A percentile compares a stretch with the other conserved stretches of the same genome.
These are phyloP conservation scores for Globisporangium emineosum DNA, from an alignment of 352 stramenopile genomes.

Conservation along the genomic window DNA sequence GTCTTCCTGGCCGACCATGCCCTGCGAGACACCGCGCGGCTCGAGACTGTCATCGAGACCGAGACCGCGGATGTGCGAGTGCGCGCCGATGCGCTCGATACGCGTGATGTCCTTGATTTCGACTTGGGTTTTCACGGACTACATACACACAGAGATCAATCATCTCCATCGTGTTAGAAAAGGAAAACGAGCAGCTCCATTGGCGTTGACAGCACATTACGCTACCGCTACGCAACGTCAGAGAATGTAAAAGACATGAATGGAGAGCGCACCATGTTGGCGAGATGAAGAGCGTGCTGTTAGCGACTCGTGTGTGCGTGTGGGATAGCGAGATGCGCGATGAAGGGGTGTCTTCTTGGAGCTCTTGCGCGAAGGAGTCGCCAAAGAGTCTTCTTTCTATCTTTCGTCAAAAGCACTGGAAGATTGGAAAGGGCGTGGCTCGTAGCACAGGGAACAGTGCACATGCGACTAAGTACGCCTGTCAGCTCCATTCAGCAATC, in stretches of 20 bases:
- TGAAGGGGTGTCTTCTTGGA: not conserved
- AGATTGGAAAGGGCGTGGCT: constrained; percentile 5
- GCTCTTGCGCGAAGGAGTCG: not conserved
- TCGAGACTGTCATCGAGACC: constrained; percentile 97
- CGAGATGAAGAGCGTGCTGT: not conserved
- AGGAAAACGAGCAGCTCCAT: not conserved
- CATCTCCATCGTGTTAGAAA: not conserved
- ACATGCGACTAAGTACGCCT: not conserved
- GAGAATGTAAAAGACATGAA: not conserved
- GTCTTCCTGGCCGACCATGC: constrained; percentile 96
- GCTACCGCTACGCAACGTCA: not conserved
- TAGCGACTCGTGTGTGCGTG: not conserved
- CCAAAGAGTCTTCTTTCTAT: constrained; percentile 13
- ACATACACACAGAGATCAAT: constrained; percentile 2
- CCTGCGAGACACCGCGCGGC: constrained; percentile 90
- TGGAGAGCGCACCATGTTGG: not conserved
- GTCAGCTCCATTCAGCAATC: constrained; percentile 7
- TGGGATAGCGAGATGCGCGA: not conserved
- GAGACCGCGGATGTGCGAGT: constrained; percentile 98
- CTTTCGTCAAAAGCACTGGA: constrained; percentile 9
- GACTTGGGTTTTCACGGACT: constrained; percentile 78
- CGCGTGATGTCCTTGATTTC: constrained; percentile 97
- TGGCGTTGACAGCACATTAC: not conserved
- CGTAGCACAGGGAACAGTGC: not conserved
- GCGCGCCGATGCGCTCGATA: constrained; percentile 98